Evolutionary conservation across 768 basidiomycete genomes (phyloP).

Genomic region (Neoboletus magnificus): DNA sequence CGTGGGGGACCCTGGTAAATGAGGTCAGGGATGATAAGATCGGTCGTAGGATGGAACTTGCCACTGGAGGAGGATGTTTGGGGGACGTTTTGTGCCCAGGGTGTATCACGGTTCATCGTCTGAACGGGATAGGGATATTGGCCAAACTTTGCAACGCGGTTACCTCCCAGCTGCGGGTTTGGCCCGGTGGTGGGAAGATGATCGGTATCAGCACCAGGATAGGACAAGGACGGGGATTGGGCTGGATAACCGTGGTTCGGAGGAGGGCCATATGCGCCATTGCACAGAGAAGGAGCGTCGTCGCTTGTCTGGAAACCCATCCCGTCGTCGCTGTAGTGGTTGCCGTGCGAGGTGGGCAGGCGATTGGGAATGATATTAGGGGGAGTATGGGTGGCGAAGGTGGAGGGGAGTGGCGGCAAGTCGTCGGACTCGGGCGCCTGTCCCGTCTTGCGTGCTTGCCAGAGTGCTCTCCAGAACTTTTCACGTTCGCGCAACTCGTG

Average conservation of each 20-base stretch:
- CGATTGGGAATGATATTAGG: conserved; percentile 33
- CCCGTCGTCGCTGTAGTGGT: conserved; percentile 37
- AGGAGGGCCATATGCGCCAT: conserved; percentile 43
- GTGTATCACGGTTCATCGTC: conserved; percentile 29
- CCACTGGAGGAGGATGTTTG: conserved; percentile 33
- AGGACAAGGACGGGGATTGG: conserved; percentile 48
- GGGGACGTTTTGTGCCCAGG: conserved; percentile 29
- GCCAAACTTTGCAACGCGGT: conserved; percentile 52
- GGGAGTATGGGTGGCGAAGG: conserved; percentile 36
- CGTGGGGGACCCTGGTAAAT: conserved; percentile 57
- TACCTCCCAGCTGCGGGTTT: conserved; percentile 33
- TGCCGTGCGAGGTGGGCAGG: conserved; percentile 37
- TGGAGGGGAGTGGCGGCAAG: conserved; percentile 46
- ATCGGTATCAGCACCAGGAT: conserved; percentile 32
- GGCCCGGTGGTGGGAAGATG: conserved; percentile 24
- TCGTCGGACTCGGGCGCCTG: conserved; percentile 52
- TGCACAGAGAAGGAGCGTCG: conserved; percentile 42
- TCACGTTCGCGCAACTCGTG: conserved; percentile 70
- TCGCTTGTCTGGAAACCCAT: conserved; percentile 51
- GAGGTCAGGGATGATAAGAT: conserved; percentile 32
- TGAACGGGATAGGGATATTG: conserved; percentile 45
- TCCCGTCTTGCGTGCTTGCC: conserved; percentile 59
- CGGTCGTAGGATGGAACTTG: conserved; percentile 25
- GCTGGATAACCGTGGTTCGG: conserved; percentile 38
- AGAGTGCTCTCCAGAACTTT: conserved; percentile 68